Percentiles rank a stretch among this genome's conserved stretches.
phyloP scores from a whole-genome alignment of 2,329 filamentous ascomycete species.

The Cercospora berteroae region DNA sequence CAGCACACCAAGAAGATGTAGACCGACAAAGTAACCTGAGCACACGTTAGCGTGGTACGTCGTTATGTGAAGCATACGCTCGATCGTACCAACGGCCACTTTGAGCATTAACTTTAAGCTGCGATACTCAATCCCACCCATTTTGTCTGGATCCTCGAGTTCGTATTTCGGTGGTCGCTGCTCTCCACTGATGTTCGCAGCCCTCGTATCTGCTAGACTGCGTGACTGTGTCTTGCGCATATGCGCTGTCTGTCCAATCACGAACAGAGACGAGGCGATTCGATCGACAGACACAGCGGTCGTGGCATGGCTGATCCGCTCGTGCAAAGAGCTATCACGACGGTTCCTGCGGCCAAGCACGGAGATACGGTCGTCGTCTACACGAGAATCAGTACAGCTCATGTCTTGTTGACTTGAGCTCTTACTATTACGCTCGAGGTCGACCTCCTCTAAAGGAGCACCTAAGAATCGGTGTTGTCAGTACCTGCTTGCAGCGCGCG shows the following conservation, averaged over 20 bases:
- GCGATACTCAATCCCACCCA: slow-evolving; percentile 64
- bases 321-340: neutral
- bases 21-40: slow-evolving; percentile 3
- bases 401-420: neutral
- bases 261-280: slow-evolving; percentile 1
- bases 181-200: neutral
- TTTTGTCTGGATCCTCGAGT: slow-evolving; percentile 50
- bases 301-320: neutral
- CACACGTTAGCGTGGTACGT: neutral
- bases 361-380: neutral
- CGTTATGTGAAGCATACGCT: neutral
- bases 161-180: neutral
- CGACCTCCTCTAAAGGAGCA: neutral
- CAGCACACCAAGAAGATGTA: slow-evolving; percentile 6
- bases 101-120: slow-evolving; percentile 48
- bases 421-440: neutral
- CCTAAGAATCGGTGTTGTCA: neutral
- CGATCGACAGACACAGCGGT: neutral
- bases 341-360: neutral
- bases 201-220: neutral
- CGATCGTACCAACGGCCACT: neutral
- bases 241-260: neutral
- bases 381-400: neutral
- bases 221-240: slow-evolving; percentile 1
- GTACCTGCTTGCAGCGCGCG: neutral